phyloP scores from a whole-genome alignment of 2,329 filamentous ascomycete species.

The Aspergillus fischeri region DNA sequence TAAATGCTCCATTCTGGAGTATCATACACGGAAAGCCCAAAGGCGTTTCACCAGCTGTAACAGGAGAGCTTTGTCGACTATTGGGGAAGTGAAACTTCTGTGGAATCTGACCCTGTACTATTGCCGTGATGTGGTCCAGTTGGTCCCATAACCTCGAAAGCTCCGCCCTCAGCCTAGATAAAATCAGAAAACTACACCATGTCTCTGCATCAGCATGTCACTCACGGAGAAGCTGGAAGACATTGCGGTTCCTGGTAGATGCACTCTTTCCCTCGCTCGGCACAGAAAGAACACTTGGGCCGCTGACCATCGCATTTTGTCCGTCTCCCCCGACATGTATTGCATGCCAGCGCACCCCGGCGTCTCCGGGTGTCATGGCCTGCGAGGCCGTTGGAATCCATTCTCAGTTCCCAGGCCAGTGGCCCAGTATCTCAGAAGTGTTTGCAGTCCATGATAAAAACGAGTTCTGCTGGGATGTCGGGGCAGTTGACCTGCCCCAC shows the following conservation, averaged over 20 bases:
- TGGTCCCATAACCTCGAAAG: neutral
- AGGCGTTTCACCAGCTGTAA: too few species aligned
- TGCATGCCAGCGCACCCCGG: neutral
- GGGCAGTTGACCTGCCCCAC: too few species aligned
- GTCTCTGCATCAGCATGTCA: too few species aligned
- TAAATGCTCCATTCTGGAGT: too few species aligned
- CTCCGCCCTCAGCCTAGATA: neutral
- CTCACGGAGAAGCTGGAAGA: neutral
- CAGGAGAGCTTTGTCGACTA: neutral
- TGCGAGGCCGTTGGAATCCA: too few species aligned
- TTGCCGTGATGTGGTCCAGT: neutral
- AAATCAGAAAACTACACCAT: too few species aligned
- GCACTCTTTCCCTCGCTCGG: constrained; percentile 3
- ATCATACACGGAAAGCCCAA: too few species aligned
- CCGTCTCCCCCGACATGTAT: constrained; percentile 5
- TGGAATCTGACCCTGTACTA: neutral
- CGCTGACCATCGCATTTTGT: constrained; percentile 8
- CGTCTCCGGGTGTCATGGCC: neutral
- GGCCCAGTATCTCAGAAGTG: too few species aligned
- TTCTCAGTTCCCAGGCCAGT: too few species aligned
- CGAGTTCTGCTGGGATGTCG: too few species aligned
- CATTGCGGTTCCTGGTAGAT: neutral
- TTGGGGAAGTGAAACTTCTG: neutral
- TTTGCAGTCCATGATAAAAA: too few species aligned
- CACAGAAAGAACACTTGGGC: constrained; percentile 7